Evolutionary conservation across 371 early-diverging fungal genomes (phyloP).

Genomic region (Mucor velutinosus): DNA sequence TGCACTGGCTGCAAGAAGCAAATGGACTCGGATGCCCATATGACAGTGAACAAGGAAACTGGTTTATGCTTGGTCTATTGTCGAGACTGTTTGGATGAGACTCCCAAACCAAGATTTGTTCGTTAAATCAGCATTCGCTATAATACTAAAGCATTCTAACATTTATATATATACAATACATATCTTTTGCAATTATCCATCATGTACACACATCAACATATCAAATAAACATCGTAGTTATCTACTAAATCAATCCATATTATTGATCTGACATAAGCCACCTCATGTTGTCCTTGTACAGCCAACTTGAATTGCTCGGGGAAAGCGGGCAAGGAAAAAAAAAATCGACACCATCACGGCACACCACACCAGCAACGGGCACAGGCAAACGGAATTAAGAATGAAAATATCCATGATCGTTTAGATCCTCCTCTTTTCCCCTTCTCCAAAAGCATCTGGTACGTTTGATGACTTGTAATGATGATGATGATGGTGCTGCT

Average conservation of each 20-base stretch:
- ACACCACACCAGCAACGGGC: neutral
- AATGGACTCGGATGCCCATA: constrained; percentile 57
- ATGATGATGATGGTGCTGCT: neutral
- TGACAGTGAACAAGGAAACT: constrained; percentile 33
- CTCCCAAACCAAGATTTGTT: constrained; percentile 29
- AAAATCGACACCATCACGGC: neutral
- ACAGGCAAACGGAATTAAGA: neutral
- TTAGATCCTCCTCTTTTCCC: constrained; percentile 40
- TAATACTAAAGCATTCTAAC: neutral
- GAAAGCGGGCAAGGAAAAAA: neutral
- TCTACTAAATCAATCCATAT: neutral
- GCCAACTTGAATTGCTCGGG: neutral
- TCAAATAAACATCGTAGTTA: neutral
- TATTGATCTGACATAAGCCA: neutral
- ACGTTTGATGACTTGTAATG: constrained; percentile 12
- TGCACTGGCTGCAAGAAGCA: constrained; percentile 54
- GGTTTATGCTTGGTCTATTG: constrained; percentile 42
- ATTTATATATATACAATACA: neutral
- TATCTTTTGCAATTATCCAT: neutral
- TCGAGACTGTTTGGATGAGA: constrained; percentile 45
- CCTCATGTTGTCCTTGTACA: neutral
- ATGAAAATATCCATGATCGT: neutral
- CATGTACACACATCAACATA: neutral
- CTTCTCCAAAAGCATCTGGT: constrained; percentile 34
- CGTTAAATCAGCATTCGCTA: neutral